A percentile compares a stretch with the other conserved stretches of the same genome.
phyloP scores from a whole-genome alignment of 441 rosid genomes.

The Euphorbia schlechtendalii region DNA sequence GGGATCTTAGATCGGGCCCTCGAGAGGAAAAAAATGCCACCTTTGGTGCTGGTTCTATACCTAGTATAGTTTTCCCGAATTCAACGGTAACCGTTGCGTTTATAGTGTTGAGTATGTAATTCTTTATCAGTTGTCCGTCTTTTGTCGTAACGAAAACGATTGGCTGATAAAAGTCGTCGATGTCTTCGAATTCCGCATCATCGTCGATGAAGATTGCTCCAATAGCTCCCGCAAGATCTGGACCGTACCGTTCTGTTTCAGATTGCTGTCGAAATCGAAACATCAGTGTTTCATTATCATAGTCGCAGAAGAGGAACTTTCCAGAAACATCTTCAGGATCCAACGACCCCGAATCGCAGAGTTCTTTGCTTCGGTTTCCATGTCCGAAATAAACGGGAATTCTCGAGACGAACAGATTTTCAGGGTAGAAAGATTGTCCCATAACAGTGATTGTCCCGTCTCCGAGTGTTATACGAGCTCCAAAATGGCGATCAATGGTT shows the following conservation, averaged over 20 bases:
- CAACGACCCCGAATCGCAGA: constrained; percentile 26
- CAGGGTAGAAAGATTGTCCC: constrained; percentile 38
- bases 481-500: constrained; percentile 50
- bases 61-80: constrained; percentile 28
- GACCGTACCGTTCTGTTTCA: constrained; percentile 17
- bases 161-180: constrained; percentile 26
- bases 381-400: constrained; percentile 37
- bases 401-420: constrained; percentile 26
- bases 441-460: constrained; percentile 36
- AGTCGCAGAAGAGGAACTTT: constrained; percentile 43
- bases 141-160: constrained; percentile 19
- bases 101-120: constrained; percentile 21
- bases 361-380: constrained; percentile 40
- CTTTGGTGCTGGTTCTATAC: constrained; percentile 33
- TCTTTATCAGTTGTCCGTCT: constrained; percentile 28
- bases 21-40: constrained; percentile 31
- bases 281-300: constrained; percentile 12
- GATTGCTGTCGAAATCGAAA: constrained; percentile 2
- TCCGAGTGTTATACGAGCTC: constrained; percentile 48
- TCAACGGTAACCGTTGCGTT: constrained; percentile 30
- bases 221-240: constrained; percentile 23
- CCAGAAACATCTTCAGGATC: constrained; percentile 34
- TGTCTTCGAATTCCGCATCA: constrained; percentile 11
- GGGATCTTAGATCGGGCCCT: constrained; percentile 33
- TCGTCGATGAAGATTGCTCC: constrained; percentile 32